Base-by-base conservation (phyloP, 371 early-diverging fungal species). In the Zopfochytrium polystomum region DNA sequence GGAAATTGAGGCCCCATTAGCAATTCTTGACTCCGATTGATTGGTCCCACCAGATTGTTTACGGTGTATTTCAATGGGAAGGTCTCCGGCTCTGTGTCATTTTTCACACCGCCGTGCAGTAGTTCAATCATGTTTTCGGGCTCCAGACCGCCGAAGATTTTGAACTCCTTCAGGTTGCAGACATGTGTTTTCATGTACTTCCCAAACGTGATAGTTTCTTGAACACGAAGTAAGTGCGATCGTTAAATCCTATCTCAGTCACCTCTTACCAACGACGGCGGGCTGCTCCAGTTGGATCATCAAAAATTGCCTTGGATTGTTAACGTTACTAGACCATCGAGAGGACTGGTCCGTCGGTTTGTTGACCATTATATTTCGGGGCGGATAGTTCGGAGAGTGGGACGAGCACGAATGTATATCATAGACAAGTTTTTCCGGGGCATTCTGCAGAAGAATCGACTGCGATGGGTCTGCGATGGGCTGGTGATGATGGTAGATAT, bases 91-190 rank as follows among this genome's bases (percentile, higher is more conserved):
- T 89, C 87, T 52, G 79, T 79, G 70, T 96, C 92, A 71, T 98
- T 95, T 25, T 86, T 79, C n/a, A 98, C 71, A 81, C 94, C 95
- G 49, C 83, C 80, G 69, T 93, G 91, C 35, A 95, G 79, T 20
- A 96, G 73, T 72, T 95, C 94, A 44, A 76, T 74, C 88, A 92
- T 88, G 63, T 87, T 84, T 54, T 87, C 83, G 23, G 82, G 82
- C 1, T 84, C 70, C 75, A 91, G 75, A 3, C 93, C 93, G 44
- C 91, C 93, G 70, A 73, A 93, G 6, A 98, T 88, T 71, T 91
- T 93, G 81, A 96, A 95, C 75, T 96, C 95, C 63, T 92, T 94
- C 27, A 98, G 70, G 68, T 96, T 98, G 76, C 96, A 97, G 15
- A 95, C 93, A 74, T 98, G 98, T 1, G 86, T 89, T 73, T 93